phyloP scores from a whole-genome alignment of 495 filamentous ascomycete genomes.

The Friedmanniomyces endolithicus region DNA sequence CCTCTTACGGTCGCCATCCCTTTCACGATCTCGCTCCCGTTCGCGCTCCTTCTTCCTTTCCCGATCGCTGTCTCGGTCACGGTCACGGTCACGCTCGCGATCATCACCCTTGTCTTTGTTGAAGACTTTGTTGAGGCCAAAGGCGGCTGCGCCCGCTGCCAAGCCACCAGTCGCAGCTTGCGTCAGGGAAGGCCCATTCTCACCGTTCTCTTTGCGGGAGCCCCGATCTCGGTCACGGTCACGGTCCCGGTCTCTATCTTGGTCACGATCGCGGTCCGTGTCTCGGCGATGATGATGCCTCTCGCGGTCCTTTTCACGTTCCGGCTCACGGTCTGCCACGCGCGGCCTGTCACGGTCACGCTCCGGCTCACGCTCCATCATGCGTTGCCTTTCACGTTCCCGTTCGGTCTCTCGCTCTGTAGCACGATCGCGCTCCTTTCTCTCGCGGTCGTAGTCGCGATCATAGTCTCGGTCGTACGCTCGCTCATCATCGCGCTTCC shows the following conservation, averaged over 20 bases:
- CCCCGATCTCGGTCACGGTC: conserved; percentile 12
- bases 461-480: conserved; percentile 18
- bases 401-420: conserved; percentile 15
- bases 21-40: conserved; percentile 15
- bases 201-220: conserved; percentile 14
- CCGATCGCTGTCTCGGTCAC: conserved; percentile 8
- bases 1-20: conserved; percentile 15
- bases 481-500: conserved; percentile 9
- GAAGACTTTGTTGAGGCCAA: conserved; percentile 11
- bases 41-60: conserved; percentile 17
- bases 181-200: neutral
- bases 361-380: conserved; percentile 1
- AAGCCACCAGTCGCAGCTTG: conserved; percentile 14
- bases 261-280: conserved; percentile 19
- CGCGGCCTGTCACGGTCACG: conserved; percentile 4
- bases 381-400: conserved; percentile 4
- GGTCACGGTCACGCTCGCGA: neutral
- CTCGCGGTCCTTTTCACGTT: conserved; percentile 18
- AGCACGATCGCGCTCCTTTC: conserved; percentile 14
- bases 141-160: conserved; percentile 16
- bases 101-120: conserved; percentile 16
- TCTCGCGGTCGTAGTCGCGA: conserved; percentile 11
- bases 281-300: conserved; percentile 17
- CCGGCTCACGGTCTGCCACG: conserved; percentile 17
- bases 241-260: conserved; percentile 18